phyloP scores from a whole-genome alignment of 2,329 filamentous ascomycete genomes.

The Stachybotrys chlorohalonatus region DNA sequence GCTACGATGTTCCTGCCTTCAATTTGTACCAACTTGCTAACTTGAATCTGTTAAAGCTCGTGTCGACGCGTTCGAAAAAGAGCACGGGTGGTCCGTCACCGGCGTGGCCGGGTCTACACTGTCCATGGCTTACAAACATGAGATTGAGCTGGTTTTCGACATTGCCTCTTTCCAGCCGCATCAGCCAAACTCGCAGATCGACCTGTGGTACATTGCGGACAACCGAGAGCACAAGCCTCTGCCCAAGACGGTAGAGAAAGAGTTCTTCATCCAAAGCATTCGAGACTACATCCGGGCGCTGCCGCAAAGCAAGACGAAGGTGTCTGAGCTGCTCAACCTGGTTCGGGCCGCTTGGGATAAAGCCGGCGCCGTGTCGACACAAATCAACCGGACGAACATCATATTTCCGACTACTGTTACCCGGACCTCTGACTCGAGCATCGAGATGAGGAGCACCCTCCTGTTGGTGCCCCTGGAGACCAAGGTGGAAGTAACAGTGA shows the following conservation, averaged over 20 bases:
- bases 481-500: constrained; percentile 56
- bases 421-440: constrained; percentile 55
- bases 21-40: not conserved
- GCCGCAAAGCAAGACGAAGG: constrained; percentile 45
- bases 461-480: constrained; percentile 57
- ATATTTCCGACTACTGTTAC: constrained; percentile 56
- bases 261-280: constrained; percentile 68
- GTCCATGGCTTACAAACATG: constrained; percentile 65
- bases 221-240: constrained; percentile 41
- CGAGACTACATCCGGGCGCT: constrained; percentile 57
- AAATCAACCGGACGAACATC: constrained; percentile 52
- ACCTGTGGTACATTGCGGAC: constrained; percentile 61
- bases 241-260: constrained; percentile 54
- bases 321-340: constrained; percentile 47
- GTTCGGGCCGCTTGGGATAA: constrained; percentile 59
- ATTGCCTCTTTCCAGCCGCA: constrained; percentile 47
- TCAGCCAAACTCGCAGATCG: constrained; percentile 46
- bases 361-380: constrained; percentile 47
- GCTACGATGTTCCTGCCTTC: not conserved
- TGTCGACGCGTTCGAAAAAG: constrained; percentile 55
- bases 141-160: constrained; percentile 67
- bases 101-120: constrained; percentile 52
- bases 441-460: constrained; percentile 52
- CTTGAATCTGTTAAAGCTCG: constrained; percentile 43
- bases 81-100: constrained; percentile 63